Evolutionary conservation across 257 asterid species (phyloP).

Genomic region (Salvia splendens): DNA sequence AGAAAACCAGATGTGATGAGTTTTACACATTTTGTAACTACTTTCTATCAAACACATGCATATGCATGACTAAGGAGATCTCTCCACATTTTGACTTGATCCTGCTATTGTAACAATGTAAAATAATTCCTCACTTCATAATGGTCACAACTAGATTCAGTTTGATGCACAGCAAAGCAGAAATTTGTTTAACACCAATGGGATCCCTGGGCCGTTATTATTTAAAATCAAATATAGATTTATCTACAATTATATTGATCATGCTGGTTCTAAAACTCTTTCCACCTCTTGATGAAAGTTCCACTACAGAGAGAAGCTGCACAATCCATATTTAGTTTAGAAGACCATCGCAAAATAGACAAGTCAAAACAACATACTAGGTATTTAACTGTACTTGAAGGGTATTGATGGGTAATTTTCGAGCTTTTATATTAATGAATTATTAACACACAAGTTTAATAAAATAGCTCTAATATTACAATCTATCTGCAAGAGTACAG

Average conservation of each 20-base stretch:
- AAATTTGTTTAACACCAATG: not conserved
- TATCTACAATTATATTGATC: slow-evolving; percentile 14
- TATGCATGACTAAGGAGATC: slow-evolving; percentile 6
- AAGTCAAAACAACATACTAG: slow-evolving; percentile 15
- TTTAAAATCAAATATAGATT: not conserved
- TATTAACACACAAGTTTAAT: too few species aligned
- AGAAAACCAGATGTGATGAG: not conserved
- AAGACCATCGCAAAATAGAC: slow-evolving; percentile 6
- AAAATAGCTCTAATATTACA: too few species aligned
- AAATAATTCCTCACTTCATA: not conserved
- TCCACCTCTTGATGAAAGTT: slow-evolving; percentile 16
- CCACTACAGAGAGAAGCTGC: slow-evolving; percentile 20
- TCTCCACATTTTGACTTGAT: slow-evolving; percentile 13
- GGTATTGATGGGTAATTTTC: too few species aligned
- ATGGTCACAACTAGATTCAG: too few species aligned
- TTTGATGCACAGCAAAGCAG: not conserved
- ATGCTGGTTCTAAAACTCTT: not conserved
- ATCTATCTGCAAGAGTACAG: too few species aligned
- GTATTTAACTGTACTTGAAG: slow-evolving; percentile 18
- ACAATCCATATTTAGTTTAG: slow-evolving; percentile 12
- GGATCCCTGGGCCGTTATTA: slow-evolving; percentile 15
- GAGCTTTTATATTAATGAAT: too few species aligned
- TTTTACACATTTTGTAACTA: slow-evolving; percentile 10
- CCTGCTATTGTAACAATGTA: not conserved
- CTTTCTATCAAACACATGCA: not conserved